These are phyloP conservation scores for Yamadazyma sp. DNA, from an alignment of 805 yeast species.

Conservation along the genomic window DNA sequence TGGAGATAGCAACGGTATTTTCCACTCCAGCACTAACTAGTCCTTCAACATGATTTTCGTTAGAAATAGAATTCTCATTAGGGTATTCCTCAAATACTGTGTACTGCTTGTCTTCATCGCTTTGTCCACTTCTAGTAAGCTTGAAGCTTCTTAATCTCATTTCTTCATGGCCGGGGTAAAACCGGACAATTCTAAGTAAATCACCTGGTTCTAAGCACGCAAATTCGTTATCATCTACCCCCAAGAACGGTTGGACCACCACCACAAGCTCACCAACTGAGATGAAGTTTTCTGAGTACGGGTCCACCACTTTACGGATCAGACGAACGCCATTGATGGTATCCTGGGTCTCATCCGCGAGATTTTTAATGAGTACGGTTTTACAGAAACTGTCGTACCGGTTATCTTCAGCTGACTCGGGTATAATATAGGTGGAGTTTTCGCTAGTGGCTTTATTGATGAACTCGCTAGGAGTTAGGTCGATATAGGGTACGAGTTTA, in stretches of 20 bases:
- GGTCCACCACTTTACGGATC: slow-evolving; percentile 28
- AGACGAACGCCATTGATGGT: slow-evolving; percentile 3
- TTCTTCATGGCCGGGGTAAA: slow-evolving; percentile 18
- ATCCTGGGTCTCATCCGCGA: slow-evolving; percentile 15
- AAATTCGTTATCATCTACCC: slow-evolving; percentile 16
- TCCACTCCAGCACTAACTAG: neutral
- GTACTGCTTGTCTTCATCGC: neutral
- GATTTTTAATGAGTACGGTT: slow-evolving; percentile 27
- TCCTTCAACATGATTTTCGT: slow-evolving; percentile 1
- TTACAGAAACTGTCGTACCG: slow-evolving; percentile 27
- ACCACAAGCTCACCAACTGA: slow-evolving; percentile 34
- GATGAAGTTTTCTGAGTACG: slow-evolving; percentile 25
- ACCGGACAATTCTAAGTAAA: slow-evolving; percentile 27
- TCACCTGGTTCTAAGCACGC: slow-evolving; percentile 29
- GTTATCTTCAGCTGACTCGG: slow-evolving; percentile 5
- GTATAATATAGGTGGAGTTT: slow-evolving; percentile 14
- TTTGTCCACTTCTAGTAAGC: neutral
- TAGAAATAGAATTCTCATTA: neutral
- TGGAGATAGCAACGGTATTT: slow-evolving; percentile 1
- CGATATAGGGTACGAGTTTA: slow-evolving; percentile 1
- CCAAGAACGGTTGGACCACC: slow-evolving; percentile 29
- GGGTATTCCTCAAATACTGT: no score
- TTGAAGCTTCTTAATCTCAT: neutral
- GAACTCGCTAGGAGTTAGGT: slow-evolving; percentile 6
- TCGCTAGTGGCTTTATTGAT: slow-evolving; percentile 13